Evolutionary conservation across 2,329 filamentous ascomycete genomes (phyloP).

Genomic region (Didymella sp.): DNA sequence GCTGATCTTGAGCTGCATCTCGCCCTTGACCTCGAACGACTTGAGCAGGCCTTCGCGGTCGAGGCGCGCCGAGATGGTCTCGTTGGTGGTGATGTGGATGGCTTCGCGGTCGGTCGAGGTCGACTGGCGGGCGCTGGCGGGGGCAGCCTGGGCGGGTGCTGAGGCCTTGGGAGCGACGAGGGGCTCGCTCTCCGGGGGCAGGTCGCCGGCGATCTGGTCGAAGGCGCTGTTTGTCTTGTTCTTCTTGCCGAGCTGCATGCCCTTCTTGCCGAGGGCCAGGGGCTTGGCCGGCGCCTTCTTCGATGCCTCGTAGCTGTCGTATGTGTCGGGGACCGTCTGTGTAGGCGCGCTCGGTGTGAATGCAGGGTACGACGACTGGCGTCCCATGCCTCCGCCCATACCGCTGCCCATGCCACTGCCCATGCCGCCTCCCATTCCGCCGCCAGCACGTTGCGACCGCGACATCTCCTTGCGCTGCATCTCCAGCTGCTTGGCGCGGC

Average conservation of each 20-base stretch:
- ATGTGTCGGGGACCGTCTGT: conserved; percentile 74
- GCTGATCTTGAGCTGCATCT: conserved; percentile 87
- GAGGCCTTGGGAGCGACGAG: conserved; percentile 67
- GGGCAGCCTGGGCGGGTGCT: conserved; percentile 60
- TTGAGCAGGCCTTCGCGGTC: conserved; percentile 87
- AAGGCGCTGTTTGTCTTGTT: conserved; percentile 98
- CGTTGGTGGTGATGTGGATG: conserved; percentile 85
- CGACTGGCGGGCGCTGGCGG: conserved; percentile 64
- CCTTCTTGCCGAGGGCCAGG: conserved; percentile 85
- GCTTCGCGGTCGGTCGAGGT: conserved; percentile 79
- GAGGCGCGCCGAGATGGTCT: conserved; percentile 88
- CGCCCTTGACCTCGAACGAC: conserved; percentile 87
- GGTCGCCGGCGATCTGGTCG: conserved; percentile 88
- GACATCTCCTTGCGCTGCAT: conserved; percentile 98
- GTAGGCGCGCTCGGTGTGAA: conserved; percentile 83
- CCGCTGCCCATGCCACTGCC: conserved; percentile 33
- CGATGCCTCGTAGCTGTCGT: conserved; percentile 97
- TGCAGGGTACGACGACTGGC: conserved; percentile 83
- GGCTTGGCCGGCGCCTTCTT: conserved; percentile 86
- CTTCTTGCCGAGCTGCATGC: conserved; percentile 99
- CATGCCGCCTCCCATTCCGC: conserved; percentile 49
- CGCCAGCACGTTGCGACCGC: conserved; percentile 67
- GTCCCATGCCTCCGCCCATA: conserved; percentile 59
- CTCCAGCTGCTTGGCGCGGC: conserved; percentile 97
- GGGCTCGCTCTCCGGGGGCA: conserved; percentile 86